These are phyloP conservation scores for Lepraria neglecta DNA, from an alignment of 495 filamentous ascomycete species.

Conservation along the genomic window DNA sequence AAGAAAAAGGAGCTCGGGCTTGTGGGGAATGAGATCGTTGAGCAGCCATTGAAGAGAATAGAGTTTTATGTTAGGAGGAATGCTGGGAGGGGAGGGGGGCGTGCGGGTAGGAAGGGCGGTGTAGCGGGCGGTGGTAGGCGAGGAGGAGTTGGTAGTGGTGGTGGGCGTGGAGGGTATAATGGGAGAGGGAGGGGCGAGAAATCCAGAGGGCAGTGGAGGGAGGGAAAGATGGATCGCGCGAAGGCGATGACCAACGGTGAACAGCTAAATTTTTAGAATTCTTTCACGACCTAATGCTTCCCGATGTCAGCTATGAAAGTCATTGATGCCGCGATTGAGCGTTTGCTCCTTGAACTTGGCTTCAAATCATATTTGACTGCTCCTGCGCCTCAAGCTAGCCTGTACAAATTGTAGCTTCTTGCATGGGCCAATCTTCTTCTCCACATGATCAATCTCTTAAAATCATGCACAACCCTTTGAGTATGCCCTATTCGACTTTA, in stretches of 20 bases:
- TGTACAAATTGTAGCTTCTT: neutral
- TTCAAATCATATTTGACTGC: too few relatives aligned
- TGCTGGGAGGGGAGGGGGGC: slow-evolving; percentile 27
- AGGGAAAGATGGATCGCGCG: slow-evolving; percentile 22
- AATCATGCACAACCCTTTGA: neutral
- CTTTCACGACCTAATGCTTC: too few relatives aligned
- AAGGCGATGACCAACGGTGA: slow-evolving; percentile 15
- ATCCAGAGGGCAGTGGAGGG: slow-evolving; percentile 26
- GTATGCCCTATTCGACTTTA: slow-evolving; percentile 69
- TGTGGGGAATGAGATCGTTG: slow-evolving; percentile 45
- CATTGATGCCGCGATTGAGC: too few relatives aligned
- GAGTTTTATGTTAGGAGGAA: slow-evolving; percentile 45
- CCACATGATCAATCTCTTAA: too few relatives aligned
- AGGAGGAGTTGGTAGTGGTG: slow-evolving; percentile 14
- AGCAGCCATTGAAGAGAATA: slow-evolving; percentile 52
- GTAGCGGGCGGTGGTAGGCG: slow-evolving; percentile 24
- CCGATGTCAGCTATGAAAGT: too few relatives aligned
- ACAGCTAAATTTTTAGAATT: too few relatives aligned
- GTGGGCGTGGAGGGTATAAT: slow-evolving; percentile 22
- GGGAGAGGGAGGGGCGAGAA: slow-evolving; percentile 28
- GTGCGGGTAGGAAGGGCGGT: slow-evolving; percentile 25
- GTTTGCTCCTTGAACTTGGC: too few relatives aligned
- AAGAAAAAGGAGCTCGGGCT: slow-evolving; percentile 48
- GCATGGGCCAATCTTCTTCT: neutral
- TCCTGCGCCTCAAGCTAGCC: too few relatives aligned